Conservation (phyloP, 2,329 filamentous ascomycete genomes). For the Pestalotiopsis sp. region DNA sequence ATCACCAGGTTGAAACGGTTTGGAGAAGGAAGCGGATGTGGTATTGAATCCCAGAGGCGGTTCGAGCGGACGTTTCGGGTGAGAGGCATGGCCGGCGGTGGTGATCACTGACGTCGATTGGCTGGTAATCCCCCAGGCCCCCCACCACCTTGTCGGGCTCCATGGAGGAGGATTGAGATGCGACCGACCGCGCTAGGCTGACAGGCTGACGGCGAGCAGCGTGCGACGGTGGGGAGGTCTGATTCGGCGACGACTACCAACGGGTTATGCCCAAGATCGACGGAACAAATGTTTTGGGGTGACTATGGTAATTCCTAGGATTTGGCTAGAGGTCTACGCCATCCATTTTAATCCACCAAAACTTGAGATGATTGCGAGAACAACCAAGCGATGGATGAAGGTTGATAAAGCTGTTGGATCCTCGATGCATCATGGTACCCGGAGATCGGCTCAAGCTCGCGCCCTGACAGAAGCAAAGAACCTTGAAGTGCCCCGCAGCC, state of each 20-base stretch:
- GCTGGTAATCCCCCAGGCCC: background rate
- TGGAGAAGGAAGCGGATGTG: background rate
- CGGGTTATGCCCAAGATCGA: no score
- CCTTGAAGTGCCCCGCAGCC: background rate
- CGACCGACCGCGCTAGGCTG: background rate
- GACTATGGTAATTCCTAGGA: no score
- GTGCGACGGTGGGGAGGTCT: background rate
- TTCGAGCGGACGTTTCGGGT: slow-evolving; percentile 5
- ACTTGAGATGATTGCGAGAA: background rate
- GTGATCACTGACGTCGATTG: background rate
- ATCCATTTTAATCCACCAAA: background rate
- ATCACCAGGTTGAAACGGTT: background rate
- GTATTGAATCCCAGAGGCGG: background rate
- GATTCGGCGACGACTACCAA: background rate
- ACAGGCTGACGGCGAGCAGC: background rate
- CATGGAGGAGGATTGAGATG: background rate
- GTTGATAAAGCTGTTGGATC: background rate
- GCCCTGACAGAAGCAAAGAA: background rate
- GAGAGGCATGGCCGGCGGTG: background rate
- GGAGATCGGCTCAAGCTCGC: background rate
- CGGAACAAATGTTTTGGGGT: no score
- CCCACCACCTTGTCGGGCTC: background rate
- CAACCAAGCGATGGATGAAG: background rate
- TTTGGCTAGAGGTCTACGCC: no score
- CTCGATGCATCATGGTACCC: background rate